phyloP scores from a whole-genome alignment of 441 rosid species.

The Isatis lusitanica region DNA sequence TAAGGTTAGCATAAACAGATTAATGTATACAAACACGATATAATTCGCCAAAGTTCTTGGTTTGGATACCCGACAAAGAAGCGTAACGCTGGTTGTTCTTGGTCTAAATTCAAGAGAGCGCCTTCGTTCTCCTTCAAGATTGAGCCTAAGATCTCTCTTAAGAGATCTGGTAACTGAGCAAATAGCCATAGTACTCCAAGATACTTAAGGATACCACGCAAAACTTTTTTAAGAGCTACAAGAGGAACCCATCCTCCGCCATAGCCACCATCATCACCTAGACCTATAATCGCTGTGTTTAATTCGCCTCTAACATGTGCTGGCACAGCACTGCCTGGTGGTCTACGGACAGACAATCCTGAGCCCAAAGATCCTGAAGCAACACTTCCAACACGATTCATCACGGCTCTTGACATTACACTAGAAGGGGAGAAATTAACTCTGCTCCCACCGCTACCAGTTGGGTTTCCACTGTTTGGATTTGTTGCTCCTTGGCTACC shows the following conservation, averaged over 20 bases:
- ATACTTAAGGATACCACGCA: slow-evolving; percentile 90
- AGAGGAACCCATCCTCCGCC: slow-evolving; percentile 99
- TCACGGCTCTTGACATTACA: slow-evolving; percentile 62
- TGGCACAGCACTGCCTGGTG: slow-evolving; percentile 79
- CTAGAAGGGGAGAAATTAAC: slow-evolving; percentile 60
- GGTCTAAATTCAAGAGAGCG: slow-evolving; percentile 92
- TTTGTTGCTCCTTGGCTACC: slow-evolving; percentile 71
- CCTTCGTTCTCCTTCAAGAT: slow-evolving; percentile 98
- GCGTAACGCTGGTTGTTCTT: slow-evolving; percentile 96
- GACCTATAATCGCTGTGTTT: slow-evolving; percentile 95
- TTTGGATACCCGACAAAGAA: slow-evolving; percentile 94
- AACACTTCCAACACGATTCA: slow-evolving; percentile 74
- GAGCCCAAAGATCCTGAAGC: slow-evolving; percentile 66
- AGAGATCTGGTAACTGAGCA: slow-evolving; percentile 82
- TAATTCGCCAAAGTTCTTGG: slow-evolving; percentile 7
- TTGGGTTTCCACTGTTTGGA: slow-evolving; percentile 49
- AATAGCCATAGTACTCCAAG: slow-evolving; percentile 93
- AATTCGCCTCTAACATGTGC: slow-evolving; percentile 95
- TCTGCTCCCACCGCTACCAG: slow-evolving; percentile 67
- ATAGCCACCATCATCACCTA: slow-evolving; percentile 99
- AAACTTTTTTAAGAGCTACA: slow-evolving; percentile 96
- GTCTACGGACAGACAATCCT: slow-evolving; percentile 79
- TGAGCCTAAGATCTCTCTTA: slow-evolving; percentile 92
- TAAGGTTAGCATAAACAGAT: slow-evolving; percentile 2
- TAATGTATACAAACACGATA: not conserved